These are phyloP conservation scores for Gleditsia sinensis DNA, from an alignment of 306 rosid genomes.

Conservation along the genomic window DNA sequence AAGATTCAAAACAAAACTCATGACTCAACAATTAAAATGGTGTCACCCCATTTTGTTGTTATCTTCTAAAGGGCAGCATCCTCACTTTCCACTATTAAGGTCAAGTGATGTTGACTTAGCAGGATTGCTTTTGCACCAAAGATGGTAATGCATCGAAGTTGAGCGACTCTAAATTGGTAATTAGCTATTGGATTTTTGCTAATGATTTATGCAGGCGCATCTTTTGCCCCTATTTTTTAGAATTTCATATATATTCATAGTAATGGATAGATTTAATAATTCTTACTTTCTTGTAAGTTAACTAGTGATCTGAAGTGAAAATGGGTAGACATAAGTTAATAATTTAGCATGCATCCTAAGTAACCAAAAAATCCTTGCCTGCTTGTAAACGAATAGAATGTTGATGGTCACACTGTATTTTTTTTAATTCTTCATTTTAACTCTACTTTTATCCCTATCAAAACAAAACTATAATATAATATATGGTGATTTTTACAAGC, in stretches of 20 bases:
- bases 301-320: neutral
- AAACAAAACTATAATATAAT: no score
- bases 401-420: no score
- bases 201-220: neutral
- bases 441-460: no score
- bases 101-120: conserved; percentile 43
- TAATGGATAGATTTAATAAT: no score
- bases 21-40: no score
- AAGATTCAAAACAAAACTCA: conserved; percentile 37
- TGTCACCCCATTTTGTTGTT: conserved; percentile 47
- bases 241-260: no score
- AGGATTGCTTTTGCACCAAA: conserved; percentile 11
- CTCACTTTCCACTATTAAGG: conserved; percentile 34
- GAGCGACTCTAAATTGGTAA: conserved; percentile 20
- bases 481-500: no score
- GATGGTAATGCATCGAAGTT: neutral
- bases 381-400: no score
- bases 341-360: neutral
- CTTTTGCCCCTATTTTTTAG: neutral
- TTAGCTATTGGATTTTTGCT: conserved; percentile 24
- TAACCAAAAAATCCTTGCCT: no score
- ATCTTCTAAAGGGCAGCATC: conserved; percentile 31
- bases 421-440: no score
- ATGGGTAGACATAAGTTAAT: neutral
- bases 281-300: no score